Base-by-base conservation (phyloP, 2,329 filamentous ascomycete species). In the Didymella arachidicola region DNA sequence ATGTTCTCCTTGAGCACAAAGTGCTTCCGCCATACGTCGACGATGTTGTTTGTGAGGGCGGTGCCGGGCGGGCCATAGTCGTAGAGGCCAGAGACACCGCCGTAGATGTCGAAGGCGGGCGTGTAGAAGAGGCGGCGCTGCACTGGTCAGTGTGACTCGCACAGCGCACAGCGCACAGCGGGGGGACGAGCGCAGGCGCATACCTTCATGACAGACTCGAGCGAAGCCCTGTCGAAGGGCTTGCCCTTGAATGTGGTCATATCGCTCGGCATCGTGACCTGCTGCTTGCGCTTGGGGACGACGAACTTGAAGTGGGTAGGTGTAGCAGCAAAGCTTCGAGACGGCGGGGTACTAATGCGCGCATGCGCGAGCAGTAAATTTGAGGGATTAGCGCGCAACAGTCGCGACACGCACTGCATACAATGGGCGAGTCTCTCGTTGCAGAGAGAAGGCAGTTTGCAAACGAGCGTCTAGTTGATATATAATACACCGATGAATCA, bases 1-100 rank as follows among this genome's bases (percentile, higher is more conserved):
- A 97, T 97, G 76, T 96, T 91, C 82, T 97, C 93, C 81, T 93
- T 89, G 58, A 96, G 84, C 62, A 97, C 88, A 76, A 97, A 97
- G 81, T 97, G 93, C 79, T 96, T 96, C 77, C 92, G 86, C 93
- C 93, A 97, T 65, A 88, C 76, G 76, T 96, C 92, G 76, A 97
- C 83, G 69, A 97, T 89, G 80, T 95, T 94, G 72, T 91, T 88
- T 79, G 96, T 90, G 59, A 97, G 85, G 47, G 91, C 86, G 79
- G 90, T 93, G 65, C 93, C 92, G 30, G 93, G 91, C 29, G 93
- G 93, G 67, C 93, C 93, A 80, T 96, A 97, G 79, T 97, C 93
- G 82, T 92, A 97, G 58, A 97, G 89, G 72, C 93, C 93, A 67
- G 88, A 89, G 58, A 95, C 89, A 73, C 92, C 92, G 68, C 91